These are phyloP conservation scores for Leucocoprinus leucothites DNA, from an alignment of 768 basidiomycete genomes.

Conservation along the genomic window DNA sequence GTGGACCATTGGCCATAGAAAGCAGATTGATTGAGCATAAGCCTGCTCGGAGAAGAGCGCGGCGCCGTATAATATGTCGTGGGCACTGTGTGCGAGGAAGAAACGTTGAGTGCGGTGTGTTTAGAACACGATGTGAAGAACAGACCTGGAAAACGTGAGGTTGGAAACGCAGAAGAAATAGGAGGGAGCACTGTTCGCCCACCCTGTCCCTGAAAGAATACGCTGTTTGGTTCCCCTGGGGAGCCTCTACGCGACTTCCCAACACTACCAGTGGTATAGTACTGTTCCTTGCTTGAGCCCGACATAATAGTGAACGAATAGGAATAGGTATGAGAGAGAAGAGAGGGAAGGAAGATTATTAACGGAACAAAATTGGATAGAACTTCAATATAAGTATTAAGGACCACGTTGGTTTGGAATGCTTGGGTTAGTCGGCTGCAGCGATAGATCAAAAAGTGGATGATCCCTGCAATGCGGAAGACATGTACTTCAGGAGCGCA, in stretches of 20 bases:
- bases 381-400: conserved; percentile 40
- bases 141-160: conserved; percentile 90
- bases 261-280: conserved; percentile 60
- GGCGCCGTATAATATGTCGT: conserved; percentile 60
- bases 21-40: conserved; percentile 39
- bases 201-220: conserved; percentile 80
- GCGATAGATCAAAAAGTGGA: conserved; percentile 38
- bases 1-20: conserved; percentile 34
- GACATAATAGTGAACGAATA: conserved; percentile 63
- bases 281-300: conserved; percentile 68
- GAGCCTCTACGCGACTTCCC: conserved; percentile 67
- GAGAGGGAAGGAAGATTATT: conserved; percentile 42
- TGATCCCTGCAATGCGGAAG: conserved; percentile 35
- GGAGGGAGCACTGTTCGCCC: conserved; percentile 87
- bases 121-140: conserved; percentile 52
- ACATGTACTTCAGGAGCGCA: conserved; percentile 44
- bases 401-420: conserved; percentile 21
- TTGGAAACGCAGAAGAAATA: conserved; percentile 81
- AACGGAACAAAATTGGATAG: conserved; percentile 38
- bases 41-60: conserved; percentile 59
- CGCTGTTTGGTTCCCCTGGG: conserved; percentile 61
- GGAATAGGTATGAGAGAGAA: conserved; percentile 51
- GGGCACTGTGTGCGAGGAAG: conserved; percentile 57
- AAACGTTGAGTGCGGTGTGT: conserved; percentile 55
- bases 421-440: conserved; percentile 14